Evolutionary conservation across 371 early-diverging fungal species (phyloP).

Genomic region (Coemansia sp.): DNA sequence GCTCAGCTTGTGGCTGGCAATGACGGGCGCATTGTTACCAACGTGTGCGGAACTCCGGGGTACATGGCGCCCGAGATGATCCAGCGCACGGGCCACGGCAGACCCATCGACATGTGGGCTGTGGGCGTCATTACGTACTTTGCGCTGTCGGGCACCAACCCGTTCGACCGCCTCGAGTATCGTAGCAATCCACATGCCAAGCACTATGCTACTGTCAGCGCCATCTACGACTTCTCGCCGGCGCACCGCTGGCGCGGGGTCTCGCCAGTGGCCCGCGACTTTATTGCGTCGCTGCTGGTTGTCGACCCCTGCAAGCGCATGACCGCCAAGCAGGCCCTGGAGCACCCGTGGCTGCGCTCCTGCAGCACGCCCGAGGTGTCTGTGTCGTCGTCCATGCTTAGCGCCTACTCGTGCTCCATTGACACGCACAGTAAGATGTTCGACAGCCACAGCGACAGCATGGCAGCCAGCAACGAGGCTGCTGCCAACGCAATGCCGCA

Average conservation of each 20-base stretch:
- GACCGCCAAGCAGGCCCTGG: slow-evolving; percentile 25
- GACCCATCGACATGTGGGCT: slow-evolving; percentile 94
- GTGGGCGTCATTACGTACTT: slow-evolving; percentile 93
- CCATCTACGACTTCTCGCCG: slow-evolving; percentile 33
- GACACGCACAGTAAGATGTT: neutral
- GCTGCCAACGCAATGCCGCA: no score
- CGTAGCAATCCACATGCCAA: slow-evolving; percentile 7
- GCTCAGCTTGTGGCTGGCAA: slow-evolving; percentile 57
- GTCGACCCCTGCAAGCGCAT: slow-evolving; percentile 55
- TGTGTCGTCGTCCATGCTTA: neutral
- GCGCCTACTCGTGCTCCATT: neutral
- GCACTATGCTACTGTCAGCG: slow-evolving; percentile 4
- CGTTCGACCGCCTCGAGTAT: slow-evolving; percentile 65
- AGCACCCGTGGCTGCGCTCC: slow-evolving; percentile 31
- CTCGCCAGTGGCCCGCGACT: slow-evolving; percentile 55
- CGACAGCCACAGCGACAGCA: no score
- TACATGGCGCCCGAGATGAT: slow-evolving; percentile 93
- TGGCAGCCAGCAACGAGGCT: neutral
- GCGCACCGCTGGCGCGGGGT: slow-evolving; percentile 53
- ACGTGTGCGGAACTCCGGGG: slow-evolving; percentile 93
- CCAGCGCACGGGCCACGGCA: slow-evolving; percentile 70
- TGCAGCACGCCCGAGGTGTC: neutral
- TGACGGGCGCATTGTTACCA: slow-evolving; percentile 64
- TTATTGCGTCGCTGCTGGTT: slow-evolving; percentile 57
- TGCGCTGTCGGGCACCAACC: slow-evolving; percentile 76